Evolutionary conservation across 1,284 basidiomycete genomes (phyloP).

Genomic region (Cryptococcus wingfieldii): DNA sequence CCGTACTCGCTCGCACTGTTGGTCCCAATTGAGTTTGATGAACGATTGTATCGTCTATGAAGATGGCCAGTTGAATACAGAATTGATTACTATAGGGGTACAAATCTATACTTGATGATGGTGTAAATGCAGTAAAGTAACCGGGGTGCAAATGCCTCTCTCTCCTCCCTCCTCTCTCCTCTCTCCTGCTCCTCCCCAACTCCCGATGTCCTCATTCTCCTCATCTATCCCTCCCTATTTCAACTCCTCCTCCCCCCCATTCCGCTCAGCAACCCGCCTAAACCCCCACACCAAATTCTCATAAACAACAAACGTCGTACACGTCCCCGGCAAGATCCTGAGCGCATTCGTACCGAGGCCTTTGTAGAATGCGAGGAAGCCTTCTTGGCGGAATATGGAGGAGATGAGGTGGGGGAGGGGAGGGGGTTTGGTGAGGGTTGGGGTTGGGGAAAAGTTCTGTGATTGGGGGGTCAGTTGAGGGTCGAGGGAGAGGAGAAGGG

Average conservation of each 20-base stretch:
- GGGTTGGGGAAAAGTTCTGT: conserved; percentile 55
- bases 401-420: conserved; percentile 70
- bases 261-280: conserved; percentile 48
- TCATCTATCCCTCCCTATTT: too few species aligned
- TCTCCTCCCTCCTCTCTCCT: too few species aligned
- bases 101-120: too few species aligned
- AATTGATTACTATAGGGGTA: too few species aligned
- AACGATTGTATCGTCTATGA: too few species aligned
- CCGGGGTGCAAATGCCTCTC: too few species aligned
- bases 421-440: conserved; percentile 61
- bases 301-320: conserved; percentile 97
- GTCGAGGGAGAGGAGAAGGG: background rate
- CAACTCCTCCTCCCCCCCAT: conserved; percentile 10
- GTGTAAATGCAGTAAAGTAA: too few species aligned
- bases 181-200: too few species aligned
- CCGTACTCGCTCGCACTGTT: too few species aligned
- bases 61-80: too few species aligned
- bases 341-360: conserved; percentile 95
- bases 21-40: too few species aligned
- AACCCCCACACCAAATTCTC: conserved; percentile 88
- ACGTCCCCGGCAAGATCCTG: conserved; percentile 91
- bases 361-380: conserved; percentile 84
- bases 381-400: conserved; percentile 76
- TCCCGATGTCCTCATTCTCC: too few species aligned
- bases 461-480: background rate